A percentile compares a stretch with the other conserved stretches of the same genome.
These are phyloP conservation scores for Colletotrichum plurivorum DNA, from an alignment of 2,329 filamentous ascomycete species.

Conservation along the genomic window DNA sequence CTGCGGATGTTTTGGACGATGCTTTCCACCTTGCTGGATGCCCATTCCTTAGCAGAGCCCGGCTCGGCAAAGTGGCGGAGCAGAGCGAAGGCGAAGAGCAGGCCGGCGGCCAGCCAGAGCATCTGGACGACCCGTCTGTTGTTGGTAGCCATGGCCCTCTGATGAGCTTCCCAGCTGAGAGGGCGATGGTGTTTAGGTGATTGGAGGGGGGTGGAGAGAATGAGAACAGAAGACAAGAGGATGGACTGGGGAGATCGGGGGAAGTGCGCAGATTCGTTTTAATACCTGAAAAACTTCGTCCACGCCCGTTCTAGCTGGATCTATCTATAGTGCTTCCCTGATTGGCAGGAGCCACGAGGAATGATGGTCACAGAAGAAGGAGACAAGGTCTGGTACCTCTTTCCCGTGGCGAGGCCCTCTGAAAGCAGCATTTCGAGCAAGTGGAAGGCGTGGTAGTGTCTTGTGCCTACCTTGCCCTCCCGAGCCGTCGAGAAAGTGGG, in stretches of 20 bases:
- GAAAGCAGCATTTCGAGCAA: slow-evolving; percentile 5
- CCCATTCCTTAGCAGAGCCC: slow-evolving; percentile 45
- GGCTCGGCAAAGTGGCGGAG: slow-evolving; percentile 42
- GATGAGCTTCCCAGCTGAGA: neutral
- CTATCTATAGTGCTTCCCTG: neutral
- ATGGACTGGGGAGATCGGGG: no score
- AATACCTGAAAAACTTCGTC: neutral
- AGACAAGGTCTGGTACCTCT: neutral
- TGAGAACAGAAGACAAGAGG: neutral
- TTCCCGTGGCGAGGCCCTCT: no score
- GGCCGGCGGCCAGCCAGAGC: slow-evolving; percentile 43
- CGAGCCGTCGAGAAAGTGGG: neutral
- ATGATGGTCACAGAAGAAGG: neutral
- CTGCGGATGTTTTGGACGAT: slow-evolving; percentile 21
- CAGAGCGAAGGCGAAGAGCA: slow-evolving; percentile 45
- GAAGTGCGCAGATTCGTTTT: neutral
- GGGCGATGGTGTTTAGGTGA: neutral
- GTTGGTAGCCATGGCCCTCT: slow-evolving; percentile 2
- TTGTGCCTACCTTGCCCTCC: neutral
- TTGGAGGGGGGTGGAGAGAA: neutral
- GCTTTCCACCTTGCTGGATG: slow-evolving; percentile 38
- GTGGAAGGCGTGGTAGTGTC: neutral
- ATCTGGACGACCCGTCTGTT: slow-evolving; percentile 40
- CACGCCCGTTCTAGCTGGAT: neutral
- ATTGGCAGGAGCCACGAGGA: neutral